phyloP scores from a whole-genome alignment of 2,329 filamentous ascomycete species.

The Hypoxylon sp. region DNA sequence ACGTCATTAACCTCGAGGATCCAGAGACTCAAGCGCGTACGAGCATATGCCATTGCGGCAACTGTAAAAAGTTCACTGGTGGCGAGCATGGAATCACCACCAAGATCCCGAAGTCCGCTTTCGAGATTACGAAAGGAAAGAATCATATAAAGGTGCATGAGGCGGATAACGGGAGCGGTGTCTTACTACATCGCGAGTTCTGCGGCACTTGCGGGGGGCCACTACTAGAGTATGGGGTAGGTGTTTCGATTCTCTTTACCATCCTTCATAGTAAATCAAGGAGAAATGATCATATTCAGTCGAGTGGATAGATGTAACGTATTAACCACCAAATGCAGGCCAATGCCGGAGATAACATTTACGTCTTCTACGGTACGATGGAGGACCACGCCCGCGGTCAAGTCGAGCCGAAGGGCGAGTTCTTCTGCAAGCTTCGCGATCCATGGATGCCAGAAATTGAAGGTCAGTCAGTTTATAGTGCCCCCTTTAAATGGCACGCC shows the following conservation, averaged over 20 bases:
- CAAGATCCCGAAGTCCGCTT: slow-evolving; percentile 62
- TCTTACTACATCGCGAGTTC: slow-evolving; percentile 65
- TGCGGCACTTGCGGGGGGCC: slow-evolving; percentile 66
- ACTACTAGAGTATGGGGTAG: slow-evolving; percentile 66
- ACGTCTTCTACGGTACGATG: slow-evolving; percentile 53
- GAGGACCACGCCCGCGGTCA: slow-evolving; percentile 51
- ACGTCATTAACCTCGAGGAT: slow-evolving; percentile 60
- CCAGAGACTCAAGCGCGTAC: slow-evolving; percentile 63
- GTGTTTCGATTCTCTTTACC: slow-evolving; percentile 34
- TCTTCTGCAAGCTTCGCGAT: slow-evolving; percentile 51
- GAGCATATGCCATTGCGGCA: slow-evolving; percentile 66
- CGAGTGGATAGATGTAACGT: not conserved
- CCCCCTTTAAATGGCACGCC: not conserved
- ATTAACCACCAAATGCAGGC: slow-evolving; percentile 32
- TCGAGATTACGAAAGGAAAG: slow-evolving; percentile 57
- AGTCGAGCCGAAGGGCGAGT: slow-evolving; percentile 53
- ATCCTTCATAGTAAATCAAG: not conserved
- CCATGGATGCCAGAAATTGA: slow-evolving; percentile 51
- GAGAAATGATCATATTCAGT: not conserved
- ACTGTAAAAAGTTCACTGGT: slow-evolving; percentile 69
- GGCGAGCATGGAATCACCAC: slow-evolving; percentile 66
- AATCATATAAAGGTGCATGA: slow-evolving; percentile 60
- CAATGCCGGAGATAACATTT: slow-evolving; percentile 50
- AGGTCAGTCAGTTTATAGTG: slow-evolving; percentile 30
- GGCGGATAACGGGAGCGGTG: slow-evolving; percentile 65